These are phyloP conservation scores for Eucalyptus regnans DNA, from an alignment of 345 rosid genomes.

Conservation along the genomic window DNA sequence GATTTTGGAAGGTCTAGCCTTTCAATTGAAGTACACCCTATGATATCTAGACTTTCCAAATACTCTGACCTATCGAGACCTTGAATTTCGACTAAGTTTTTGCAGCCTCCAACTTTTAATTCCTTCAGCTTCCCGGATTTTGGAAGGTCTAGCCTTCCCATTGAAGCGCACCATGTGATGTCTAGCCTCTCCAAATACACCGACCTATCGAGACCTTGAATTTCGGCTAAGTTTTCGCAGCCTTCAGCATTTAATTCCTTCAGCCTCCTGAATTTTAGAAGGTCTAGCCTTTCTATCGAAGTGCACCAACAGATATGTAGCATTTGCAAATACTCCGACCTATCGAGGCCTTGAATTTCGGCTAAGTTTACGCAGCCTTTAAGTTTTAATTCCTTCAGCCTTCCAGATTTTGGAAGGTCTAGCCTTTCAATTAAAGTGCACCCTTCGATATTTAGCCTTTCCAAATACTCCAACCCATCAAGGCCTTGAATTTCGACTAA, in stretches of 20 bases:
- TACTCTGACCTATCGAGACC: not conserved
- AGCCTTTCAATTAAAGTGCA: no score
- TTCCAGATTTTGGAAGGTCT: no score
- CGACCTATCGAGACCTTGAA: no score
- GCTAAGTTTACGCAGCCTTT: not conserved
- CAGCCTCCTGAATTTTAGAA: fast-evolving
- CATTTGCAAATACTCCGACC: not conserved
- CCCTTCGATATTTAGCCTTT: no score
- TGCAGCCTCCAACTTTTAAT: not conserved
- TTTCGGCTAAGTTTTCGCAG: no score
- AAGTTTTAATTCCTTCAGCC: no score
- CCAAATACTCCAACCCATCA: not conserved
- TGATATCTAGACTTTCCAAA: not conserved
- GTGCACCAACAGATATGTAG: no score
- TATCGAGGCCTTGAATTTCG: fast-evolving
- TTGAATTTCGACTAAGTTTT: not conserved
- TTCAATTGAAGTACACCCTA: not conserved
- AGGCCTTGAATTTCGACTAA: not conserved
- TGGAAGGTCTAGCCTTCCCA: no score
- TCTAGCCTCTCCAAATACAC: no score
- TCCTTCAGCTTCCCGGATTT: not conserved
- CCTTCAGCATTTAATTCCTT: no score
- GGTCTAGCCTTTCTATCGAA: no score
- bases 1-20: not conserved
- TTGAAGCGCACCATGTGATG: no score